Percentiles rank a stretch among this genome's conserved stretches.
phyloP scores from a whole-genome alignment of 73 alveolate genomes.

The Tetrahymena thermophila region DNA sequence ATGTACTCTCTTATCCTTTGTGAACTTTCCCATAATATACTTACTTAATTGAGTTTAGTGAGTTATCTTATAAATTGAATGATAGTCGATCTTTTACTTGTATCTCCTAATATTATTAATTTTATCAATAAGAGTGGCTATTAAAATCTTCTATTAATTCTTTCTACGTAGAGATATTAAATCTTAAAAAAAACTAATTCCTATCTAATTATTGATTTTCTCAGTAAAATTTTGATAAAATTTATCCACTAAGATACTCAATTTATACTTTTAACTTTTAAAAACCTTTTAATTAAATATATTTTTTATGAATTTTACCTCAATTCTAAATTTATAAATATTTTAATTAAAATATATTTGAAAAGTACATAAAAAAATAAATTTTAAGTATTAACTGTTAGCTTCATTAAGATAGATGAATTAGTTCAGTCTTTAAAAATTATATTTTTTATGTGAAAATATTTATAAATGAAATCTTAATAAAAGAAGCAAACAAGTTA shows the following conservation, averaged over 20 bases:
- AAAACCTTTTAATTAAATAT: too few relatives aligned
- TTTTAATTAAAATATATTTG: too few relatives aligned
- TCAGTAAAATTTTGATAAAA: neutral
- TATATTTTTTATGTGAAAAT: too few relatives aligned
- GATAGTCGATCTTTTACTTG: neutral
- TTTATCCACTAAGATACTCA: neutral
- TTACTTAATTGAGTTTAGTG: neutral
- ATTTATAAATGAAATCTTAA: too few relatives aligned
- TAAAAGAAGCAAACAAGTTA: too few relatives aligned
- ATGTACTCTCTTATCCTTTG: constrained; percentile 41
- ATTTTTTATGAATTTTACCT: neutral
- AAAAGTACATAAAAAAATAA: too few relatives aligned
- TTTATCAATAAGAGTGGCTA: neutral
- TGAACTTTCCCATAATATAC: constrained; percentile 41
- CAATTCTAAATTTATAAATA: too few relatives aligned
- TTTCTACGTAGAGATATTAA: neutral
- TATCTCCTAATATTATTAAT: neutral
- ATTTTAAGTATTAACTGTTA: too few relatives aligned
- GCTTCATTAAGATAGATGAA: too few relatives aligned
- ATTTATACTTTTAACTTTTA: neutral
- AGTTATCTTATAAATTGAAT: neutral
- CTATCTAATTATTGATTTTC: neutral
- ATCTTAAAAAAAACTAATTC: neutral
- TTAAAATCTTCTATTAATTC: neutral
- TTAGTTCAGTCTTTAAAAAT: too few relatives aligned